Evolutionary conservation across 768 basidiomycete species (phyloP).

Genomic region (Mycena indigotica): DNA sequence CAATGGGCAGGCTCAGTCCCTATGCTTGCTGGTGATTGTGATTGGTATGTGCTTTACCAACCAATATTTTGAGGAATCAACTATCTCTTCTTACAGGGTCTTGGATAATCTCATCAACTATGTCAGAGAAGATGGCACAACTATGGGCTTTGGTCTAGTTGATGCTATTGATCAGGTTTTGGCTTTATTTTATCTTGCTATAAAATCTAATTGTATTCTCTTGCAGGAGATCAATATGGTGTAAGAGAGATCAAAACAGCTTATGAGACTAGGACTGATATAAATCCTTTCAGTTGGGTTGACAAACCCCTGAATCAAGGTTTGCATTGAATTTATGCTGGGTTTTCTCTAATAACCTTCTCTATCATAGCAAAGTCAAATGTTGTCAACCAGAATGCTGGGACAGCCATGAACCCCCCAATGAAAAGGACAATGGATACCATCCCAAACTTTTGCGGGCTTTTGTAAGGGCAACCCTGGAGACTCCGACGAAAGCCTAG

Average conservation of each 20-base stretch:
- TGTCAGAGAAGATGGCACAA: neutral
- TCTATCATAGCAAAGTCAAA: conserved; percentile 9
- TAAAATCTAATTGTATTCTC: too few relatives aligned
- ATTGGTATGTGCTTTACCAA: neutral
- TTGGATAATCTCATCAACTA: conserved; percentile 2
- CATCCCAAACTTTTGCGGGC: conserved; percentile 3
- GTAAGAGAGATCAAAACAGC: neutral
- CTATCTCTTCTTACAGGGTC: neutral
- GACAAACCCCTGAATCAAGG: conserved; percentile 10
- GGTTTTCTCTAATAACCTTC: neutral
- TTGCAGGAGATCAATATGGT: conserved; percentile 14
- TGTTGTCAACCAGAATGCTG: conserved; percentile 7
- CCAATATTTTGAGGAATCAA: neutral
- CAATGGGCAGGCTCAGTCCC: neutral
- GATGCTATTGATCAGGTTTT: conserved; percentile 1
- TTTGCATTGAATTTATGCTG: neutral
- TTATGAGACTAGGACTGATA: neutral
- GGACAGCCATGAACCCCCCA: neutral
- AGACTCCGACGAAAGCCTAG: too few relatives aligned
- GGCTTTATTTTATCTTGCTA: too few relatives aligned
- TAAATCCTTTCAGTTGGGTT: conserved; percentile 3
- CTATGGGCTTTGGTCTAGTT: neutral
- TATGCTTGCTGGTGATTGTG: neutral
- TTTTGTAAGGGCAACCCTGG: too few relatives aligned
- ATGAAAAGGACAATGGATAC: neutral